Base-by-base conservation (phyloP, 345 rosid genomes). In the Passiflora organensis region DNA sequence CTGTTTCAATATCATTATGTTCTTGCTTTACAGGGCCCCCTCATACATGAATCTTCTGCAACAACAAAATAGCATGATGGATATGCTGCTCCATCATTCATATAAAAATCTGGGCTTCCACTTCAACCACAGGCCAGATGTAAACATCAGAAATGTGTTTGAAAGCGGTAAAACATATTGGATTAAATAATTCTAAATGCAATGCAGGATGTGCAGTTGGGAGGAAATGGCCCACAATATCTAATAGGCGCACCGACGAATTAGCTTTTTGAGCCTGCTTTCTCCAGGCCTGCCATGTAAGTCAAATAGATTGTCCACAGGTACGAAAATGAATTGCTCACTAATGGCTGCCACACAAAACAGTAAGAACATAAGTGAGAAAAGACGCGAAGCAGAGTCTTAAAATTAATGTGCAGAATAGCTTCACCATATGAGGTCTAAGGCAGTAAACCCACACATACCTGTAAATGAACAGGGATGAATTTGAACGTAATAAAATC, bases 251-350 rank as follows among this genome's bases (percentile, higher is more conserved):
- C 6, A 19, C 5, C n/a, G 48, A 16, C 39, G 14, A 51, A 37
- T 51, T 41, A 50, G 65, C 48, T 67, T 43, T 72, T 0, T 48
- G 78, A 4, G 15, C 50, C 64, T 36, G 78, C 83, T 70, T 82
- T 86, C 60, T 67, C 79, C 47, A 78, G 79, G 60, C 89, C 59
- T 43, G 96, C 97, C 88, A 80, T 89, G 70, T 82, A 89, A 11
- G 97, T 89, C 62, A 93, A 72, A 62, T 93, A 93, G 55, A 93
- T 63, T 1, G 96, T 89, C 99, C 97, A 93, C 28, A 83, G 60
- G 69, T 82, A 93, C 2, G 99, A 81, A 80, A 93, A 93, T 5
- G 91, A 82, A 71, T 93, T 93, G 81, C 85, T 84, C 70, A 89
- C 87, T 60, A 93, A 63, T 20, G 99, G 91, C 96, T 93, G 87